Percentiles rank a stretch among this genome's conserved stretches.
Conservation (phyloP, 495 filamentous ascomycete species). For the Glutinoglossum americanum region DNA sequence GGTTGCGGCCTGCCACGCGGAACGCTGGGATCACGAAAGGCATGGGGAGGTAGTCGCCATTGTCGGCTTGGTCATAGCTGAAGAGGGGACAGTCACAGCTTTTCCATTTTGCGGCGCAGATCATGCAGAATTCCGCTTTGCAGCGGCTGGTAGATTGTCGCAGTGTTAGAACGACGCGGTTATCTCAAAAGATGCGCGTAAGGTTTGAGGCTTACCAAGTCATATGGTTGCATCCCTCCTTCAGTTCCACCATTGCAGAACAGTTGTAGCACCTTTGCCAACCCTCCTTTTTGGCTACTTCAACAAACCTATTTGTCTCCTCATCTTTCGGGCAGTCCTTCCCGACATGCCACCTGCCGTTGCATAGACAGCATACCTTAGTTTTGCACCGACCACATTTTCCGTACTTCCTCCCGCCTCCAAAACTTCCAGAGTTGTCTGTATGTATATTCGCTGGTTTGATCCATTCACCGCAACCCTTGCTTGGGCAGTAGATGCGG, state of each 20-base stretch:
- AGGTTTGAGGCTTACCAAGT: constrained; percentile 34
- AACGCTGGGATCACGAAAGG: constrained; percentile 5
- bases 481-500: constrained; percentile 49
- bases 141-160: constrained; percentile 31
- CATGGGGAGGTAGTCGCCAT: constrained; percentile 36
- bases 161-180: constrained; percentile 6
- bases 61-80: constrained; percentile 37
- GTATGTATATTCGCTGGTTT: constrained; percentile 39
- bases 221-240: constrained; percentile 72
- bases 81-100: constrained; percentile 65
- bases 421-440: constrained; percentile 20
- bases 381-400: constrained; percentile 46
- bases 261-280: constrained; percentile 64
- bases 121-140: constrained; percentile 63
- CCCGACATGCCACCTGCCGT: constrained; percentile 45
- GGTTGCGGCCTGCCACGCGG: constrained; percentile 12
- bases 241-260: constrained; percentile 52
- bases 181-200: not conserved
- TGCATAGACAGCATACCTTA: constrained; percentile 53
- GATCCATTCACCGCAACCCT: constrained; percentile 55
- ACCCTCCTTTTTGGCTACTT: constrained; percentile 46
- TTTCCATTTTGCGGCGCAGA: constrained; percentile 61
- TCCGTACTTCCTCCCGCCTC: constrained; percentile 23
- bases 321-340: constrained; percentile 51
- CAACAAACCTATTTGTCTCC: constrained; percentile 38